Percentiles rank a stretch among this genome's conserved stretches.
phyloP scores from a whole-genome alignment of 371 early-diverging fungal species.

The Actinomortierella ambigua region DNA sequence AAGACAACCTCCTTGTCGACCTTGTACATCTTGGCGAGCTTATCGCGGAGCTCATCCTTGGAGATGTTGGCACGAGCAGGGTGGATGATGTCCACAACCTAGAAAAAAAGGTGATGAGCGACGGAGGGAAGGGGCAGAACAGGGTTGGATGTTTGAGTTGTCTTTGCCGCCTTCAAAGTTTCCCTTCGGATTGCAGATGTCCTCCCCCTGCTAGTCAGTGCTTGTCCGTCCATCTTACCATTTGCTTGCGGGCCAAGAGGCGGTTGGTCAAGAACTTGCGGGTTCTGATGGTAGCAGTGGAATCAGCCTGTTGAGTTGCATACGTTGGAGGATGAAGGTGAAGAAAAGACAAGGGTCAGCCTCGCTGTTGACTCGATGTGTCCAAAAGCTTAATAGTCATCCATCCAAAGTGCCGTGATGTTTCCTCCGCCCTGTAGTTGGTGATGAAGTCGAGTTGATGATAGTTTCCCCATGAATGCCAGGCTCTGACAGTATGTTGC shows the following conservation, averaged over 20 bases:
- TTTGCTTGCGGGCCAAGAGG: constrained; percentile 97
- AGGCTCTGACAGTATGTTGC: no score
- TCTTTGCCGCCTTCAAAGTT: background rate
- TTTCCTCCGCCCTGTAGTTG: no score
- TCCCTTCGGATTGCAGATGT: background rate
- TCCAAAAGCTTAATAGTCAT: no score
- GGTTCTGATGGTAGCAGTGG: constrained; percentile 94
- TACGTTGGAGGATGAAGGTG: no score
- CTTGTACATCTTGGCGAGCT: constrained; percentile 97
- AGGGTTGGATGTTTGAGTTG: no score
- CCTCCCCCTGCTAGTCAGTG: no score
- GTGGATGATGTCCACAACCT: constrained; percentile 94
- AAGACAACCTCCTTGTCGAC: constrained; percentile 88
- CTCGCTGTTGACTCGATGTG: no score
- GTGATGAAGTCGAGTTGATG: no score
- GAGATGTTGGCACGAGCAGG: constrained; percentile 92
- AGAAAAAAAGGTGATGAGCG: constrained; percentile 9
- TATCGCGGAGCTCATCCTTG: constrained; percentile 93
- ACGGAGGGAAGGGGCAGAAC: no score
- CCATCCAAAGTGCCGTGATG: no score
- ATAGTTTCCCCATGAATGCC: no score
- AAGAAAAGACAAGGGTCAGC: no score
- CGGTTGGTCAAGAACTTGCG: constrained; percentile 99
- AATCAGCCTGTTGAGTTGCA: constrained; percentile 60
- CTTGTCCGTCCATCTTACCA: constrained; percentile 59